Evolutionary conservation across 768 basidiomycete genomes (phyloP).

Genomic region (Boletellus emodensis): DNA sequence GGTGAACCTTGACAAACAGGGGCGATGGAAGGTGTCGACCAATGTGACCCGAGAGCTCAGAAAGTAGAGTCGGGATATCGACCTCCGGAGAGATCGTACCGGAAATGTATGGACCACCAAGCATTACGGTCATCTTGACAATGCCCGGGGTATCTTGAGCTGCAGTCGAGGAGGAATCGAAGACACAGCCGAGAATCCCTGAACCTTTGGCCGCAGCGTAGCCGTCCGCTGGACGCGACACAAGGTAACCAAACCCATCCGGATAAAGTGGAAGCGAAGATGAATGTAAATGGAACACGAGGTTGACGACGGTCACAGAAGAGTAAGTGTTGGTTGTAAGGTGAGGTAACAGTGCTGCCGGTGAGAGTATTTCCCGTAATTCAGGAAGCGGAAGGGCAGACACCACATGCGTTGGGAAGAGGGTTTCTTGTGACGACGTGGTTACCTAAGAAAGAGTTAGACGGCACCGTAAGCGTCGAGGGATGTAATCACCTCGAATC

Average conservation of each 20-base stretch:
- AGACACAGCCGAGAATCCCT: conserved; percentile 79
- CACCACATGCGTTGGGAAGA: conserved; percentile 61
- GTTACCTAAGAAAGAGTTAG: conserved; percentile 28
- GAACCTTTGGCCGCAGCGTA: conserved; percentile 40
- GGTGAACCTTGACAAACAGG: conserved; percentile 46
- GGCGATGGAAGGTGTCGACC: conserved; percentile 50
- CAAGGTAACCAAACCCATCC: conserved; percentile 89
- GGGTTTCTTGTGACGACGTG: conserved; percentile 29
- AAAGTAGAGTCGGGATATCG: conserved; percentile 21
- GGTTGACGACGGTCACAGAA: conserved; percentile 83
- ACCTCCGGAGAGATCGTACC: conserved; percentile 17
- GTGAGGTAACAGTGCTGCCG: conserved; percentile 49
- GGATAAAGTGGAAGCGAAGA: conserved; percentile 57
- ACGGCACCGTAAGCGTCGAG: not conserved
- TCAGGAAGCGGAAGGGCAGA: conserved; percentile 71
- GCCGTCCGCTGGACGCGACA: conserved; percentile 67
- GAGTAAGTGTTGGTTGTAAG: conserved; percentile 68
- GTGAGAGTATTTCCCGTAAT: conserved; percentile 42
- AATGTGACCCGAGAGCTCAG: conserved; percentile 44
- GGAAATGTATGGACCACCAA: conserved; percentile 69
- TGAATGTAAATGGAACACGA: conserved; percentile 64
- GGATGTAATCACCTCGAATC: conserved; percentile 42
- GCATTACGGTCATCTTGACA: conserved; percentile 86
- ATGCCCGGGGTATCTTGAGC: conserved; percentile 50
- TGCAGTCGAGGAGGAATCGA: conserved; percentile 77